These are phyloP conservation scores for Lotus japonicus DNA, from an alignment of 306 rosid species.

Conservation along the genomic window DNA sequence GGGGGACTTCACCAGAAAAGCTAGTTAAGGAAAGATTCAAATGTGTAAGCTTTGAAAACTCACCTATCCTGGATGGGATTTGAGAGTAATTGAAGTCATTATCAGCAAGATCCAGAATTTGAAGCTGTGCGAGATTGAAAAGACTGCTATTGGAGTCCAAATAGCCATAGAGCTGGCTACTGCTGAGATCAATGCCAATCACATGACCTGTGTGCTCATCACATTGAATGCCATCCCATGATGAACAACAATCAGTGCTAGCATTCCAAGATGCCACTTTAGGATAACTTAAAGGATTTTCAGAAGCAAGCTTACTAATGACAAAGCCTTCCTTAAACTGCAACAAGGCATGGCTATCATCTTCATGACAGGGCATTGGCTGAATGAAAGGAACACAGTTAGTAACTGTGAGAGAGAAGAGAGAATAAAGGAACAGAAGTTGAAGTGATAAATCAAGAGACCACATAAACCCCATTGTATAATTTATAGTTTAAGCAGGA, in stretches of 20 bases:
- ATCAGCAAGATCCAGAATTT: constrained; percentile 14
- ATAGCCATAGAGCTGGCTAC: constrained; percentile 15
- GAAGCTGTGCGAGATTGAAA: background rate
- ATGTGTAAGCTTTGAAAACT: background rate
- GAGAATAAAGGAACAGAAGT: background rate
- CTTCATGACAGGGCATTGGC: background rate
- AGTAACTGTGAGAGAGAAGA: background rate
- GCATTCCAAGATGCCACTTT: constrained; percentile 22
- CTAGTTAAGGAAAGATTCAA: background rate
- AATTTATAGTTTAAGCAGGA: background rate
- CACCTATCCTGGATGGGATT: constrained; percentile 21
- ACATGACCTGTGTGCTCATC: constrained; percentile 13
- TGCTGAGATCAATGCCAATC: constrained; percentile 8
- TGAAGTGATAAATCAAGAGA: background rate
- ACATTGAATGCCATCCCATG: constrained; percentile 27
- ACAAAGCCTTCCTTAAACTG: constrained; percentile 15
- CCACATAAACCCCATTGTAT: background rate
- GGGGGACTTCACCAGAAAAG: constrained; percentile 12
- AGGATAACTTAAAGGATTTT: background rate
- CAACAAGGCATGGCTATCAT: constrained; percentile 22
- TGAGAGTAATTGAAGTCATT: constrained; percentile 29
- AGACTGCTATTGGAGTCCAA: background rate
- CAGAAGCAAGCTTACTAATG: background rate
- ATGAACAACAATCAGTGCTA: constrained; percentile 16
- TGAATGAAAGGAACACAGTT: background rate